Percentiles rank a stretch among this genome's conserved stretches.
Evolutionary conservation across 257 asterid genomes (phyloP).

Genomic region (Capsicum pubescens): DNA sequence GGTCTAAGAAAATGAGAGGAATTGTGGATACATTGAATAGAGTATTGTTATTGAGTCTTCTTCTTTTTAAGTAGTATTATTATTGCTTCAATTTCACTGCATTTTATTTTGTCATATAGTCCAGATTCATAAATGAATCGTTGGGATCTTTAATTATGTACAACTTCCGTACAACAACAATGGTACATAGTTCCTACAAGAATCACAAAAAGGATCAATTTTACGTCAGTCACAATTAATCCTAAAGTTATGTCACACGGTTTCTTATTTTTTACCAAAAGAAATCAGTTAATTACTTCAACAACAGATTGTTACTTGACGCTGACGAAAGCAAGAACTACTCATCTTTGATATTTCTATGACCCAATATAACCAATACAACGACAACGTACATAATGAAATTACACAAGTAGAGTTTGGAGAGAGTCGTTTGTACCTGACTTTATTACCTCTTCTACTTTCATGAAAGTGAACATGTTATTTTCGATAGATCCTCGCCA

Average conservation of each 20-base stretch:
- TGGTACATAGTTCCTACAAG: constrained; percentile 7
- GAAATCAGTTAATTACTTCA: neutral
- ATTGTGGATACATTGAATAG: constrained; percentile 9
- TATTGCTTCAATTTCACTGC: constrained; percentile 25
- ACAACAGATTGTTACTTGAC: neutral
- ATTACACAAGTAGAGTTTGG: too few species aligned
- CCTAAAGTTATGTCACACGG: neutral
- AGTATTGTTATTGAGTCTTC: constrained; percentile 1
- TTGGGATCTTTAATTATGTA: constrained; percentile 33
- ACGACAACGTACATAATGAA: neutral
- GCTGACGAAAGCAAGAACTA: neutral
- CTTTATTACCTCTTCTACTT: too few species aligned
- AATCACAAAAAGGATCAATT: neutral
- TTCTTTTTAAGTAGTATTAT: neutral
- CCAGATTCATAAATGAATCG: constrained; percentile 48
- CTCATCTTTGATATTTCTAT: neutral
- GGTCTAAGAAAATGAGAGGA: constrained; percentile 13
- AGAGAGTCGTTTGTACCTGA: too few species aligned
- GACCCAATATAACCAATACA: neutral
- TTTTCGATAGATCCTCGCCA: neutral
- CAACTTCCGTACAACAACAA: constrained; percentile 54
- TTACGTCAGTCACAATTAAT: constrained; percentile 8
- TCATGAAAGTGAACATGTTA: neutral
- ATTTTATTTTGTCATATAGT: constrained; percentile 49
- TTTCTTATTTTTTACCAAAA: neutral